Evolutionary conservation across 306 rosid species (phyloP).

Genomic region (Quillaja saponaria): DNA sequence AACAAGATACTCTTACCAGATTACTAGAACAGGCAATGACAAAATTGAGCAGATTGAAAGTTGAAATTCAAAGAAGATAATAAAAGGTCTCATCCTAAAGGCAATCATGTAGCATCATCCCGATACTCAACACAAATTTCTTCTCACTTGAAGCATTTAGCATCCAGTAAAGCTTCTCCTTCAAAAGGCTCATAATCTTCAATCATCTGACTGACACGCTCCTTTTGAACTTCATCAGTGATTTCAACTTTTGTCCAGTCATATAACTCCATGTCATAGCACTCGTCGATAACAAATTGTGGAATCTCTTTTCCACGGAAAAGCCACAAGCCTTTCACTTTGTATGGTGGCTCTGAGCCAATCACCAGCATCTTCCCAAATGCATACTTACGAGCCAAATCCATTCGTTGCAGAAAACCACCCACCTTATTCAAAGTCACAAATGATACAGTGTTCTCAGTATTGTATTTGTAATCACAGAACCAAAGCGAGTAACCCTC

Average conservation of each 20-base stretch:
- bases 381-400: slow-evolving; percentile 82
- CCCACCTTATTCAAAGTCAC: slow-evolving; percentile 84
- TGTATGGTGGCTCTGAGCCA: slow-evolving; percentile 69
- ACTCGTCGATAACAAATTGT: slow-evolving; percentile 67
- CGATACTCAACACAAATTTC: no score
- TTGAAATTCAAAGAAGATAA: no score
- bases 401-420: slow-evolving; percentile 91
- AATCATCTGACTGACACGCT: slow-evolving; percentile 76
- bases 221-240: slow-evolving; percentile 72
- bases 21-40: no score
- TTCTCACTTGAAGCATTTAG: slow-evolving; percentile 90
- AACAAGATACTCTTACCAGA: no score
- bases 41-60: no score
- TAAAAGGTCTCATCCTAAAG: no score
- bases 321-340: slow-evolving; percentile 91
- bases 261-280: slow-evolving; percentile 91
- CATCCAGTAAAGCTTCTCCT: slow-evolving; percentile 76
- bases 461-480: slow-evolving; percentile 86
- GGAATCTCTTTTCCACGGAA: slow-evolving; percentile 87
- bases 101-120: no score
- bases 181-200: slow-evolving; percentile 81
- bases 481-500: slow-evolving; percentile 95
- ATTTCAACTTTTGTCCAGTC: slow-evolving; percentile 86
- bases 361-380: slow-evolving; percentile 91
- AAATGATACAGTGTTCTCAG: slow-evolving; percentile 77